phyloP scores from a whole-genome alignment of 495 filamentous ascomycete species.

The Penicillium longicatenatum region DNA sequence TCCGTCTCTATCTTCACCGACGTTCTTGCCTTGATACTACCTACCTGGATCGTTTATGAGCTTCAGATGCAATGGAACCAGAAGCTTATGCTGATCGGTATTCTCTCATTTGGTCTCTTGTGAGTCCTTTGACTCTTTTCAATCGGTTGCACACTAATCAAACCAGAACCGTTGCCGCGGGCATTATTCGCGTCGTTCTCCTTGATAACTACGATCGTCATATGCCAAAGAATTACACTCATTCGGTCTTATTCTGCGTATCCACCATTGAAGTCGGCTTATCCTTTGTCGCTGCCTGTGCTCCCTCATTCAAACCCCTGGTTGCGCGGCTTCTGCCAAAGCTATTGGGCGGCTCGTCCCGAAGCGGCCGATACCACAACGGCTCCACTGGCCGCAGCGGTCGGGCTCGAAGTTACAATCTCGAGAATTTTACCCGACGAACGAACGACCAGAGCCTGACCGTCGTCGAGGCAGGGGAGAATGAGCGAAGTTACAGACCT shows the following conservation, averaged over 20 bases:
- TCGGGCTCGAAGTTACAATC: slow-evolving; percentile 11
- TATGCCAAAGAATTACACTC: slow-evolving; percentile 16
- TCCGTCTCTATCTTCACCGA: slow-evolving; percentile 43
- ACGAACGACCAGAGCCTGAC: background rate
- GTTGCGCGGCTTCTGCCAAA: slow-evolving; percentile 15
- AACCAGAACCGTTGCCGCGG: slow-evolving; percentile 47
- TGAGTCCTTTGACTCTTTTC: slow-evolving; percentile 14
- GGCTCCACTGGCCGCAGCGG: slow-evolving; percentile 12
- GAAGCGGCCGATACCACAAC: slow-evolving; percentile 9
- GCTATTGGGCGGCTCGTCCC: slow-evolving; percentile 11
- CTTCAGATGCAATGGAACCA: slow-evolving; percentile 40
- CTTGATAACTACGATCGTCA: slow-evolving; percentile 19
- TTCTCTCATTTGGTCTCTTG: slow-evolving; percentile 38
- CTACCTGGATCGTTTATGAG: slow-evolving; percentile 45
- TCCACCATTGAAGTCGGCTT: slow-evolving; percentile 54
- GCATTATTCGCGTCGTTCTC: slow-evolving; percentile 19
- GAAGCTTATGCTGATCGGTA: slow-evolving; percentile 41
- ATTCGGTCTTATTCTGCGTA: slow-evolving; percentile 47
- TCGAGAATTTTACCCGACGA: slow-evolving; percentile 6
- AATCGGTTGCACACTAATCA: background rate
- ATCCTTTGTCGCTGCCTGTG: slow-evolving; percentile 49
- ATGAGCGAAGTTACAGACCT: background rate
- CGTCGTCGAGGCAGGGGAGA: background rate
- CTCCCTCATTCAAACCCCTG: slow-evolving; percentile 21
- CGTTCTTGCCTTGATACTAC: slow-evolving; percentile 42